phyloP scores from a whole-genome alignment of 1,139 yeast genomes.

The Geotrichum australiense region DNA sequence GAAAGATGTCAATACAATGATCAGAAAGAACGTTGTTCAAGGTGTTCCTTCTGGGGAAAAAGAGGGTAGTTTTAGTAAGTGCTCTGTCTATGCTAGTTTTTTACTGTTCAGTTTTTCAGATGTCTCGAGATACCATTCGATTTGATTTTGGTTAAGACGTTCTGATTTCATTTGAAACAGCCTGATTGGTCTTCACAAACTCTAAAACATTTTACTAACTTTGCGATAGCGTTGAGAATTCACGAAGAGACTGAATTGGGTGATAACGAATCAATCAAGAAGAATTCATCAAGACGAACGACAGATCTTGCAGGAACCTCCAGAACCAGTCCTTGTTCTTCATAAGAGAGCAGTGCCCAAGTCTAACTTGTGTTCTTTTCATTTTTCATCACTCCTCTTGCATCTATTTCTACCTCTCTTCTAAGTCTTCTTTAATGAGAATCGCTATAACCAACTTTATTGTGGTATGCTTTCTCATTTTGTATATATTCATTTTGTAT shows the following conservation, averaged over 20 bases:
- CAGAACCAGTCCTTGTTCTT: too few species aligned
- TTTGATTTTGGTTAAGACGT: constrained; percentile 8
- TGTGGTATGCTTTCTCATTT: too few species aligned
- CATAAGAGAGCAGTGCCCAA: too few species aligned
- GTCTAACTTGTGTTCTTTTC: too few species aligned
- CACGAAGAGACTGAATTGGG: constrained; percentile 84
- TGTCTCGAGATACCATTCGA: too few species aligned
- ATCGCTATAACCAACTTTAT: too few species aligned
- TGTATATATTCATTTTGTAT: too few species aligned
- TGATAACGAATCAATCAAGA: constrained; percentile 62
- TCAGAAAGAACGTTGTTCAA: constrained; percentile 75
- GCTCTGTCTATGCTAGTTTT: background rate
- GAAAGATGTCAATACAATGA: constrained; percentile 61
- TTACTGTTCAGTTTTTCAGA: too few species aligned
- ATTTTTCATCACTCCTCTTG: too few species aligned
- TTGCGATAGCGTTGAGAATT: constrained; percentile 46
- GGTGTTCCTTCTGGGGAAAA: constrained; percentile 50
- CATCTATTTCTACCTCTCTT: too few species aligned
- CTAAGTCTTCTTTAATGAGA: too few species aligned
- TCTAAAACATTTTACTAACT: too few species aligned
- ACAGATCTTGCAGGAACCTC: constrained; percentile 14
- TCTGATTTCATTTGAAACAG: background rate
- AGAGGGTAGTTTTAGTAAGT: constrained; percentile 33
- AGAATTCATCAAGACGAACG: constrained; percentile 15
- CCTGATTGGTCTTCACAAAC: background rate